These are phyloP conservation scores for Diaporthe destruens DNA, from an alignment of 2,329 filamentous ascomycete genomes.

Conservation along the genomic window DNA sequence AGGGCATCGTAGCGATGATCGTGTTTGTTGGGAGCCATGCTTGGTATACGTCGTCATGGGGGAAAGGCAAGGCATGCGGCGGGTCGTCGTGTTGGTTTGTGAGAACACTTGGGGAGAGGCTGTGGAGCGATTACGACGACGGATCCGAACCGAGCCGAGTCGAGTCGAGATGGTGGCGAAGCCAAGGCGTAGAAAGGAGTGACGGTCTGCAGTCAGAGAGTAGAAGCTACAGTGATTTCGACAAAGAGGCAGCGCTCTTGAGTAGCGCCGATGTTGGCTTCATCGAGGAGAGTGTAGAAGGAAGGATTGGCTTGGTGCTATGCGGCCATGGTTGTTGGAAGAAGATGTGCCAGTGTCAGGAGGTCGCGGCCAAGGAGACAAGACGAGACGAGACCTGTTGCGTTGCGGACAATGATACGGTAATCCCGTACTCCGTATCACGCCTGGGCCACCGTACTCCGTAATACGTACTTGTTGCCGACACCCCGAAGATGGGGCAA, in stretches of 20 bases:
- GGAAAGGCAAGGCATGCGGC: not conserved
- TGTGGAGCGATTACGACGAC: conserved; percentile 23
- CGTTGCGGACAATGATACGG: conserved; percentile 30
- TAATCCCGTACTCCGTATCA: conserved; percentile 30
- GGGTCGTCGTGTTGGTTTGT: not conserved
- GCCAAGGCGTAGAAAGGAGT: conserved; percentile 28
- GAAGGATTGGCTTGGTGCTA: conserved; percentile 23
- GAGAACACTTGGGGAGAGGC: not conserved
- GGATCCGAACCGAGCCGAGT: not conserved
- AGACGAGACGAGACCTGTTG: conserved; percentile 35
- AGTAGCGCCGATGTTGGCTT: conserved; percentile 34
- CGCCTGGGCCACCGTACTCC: conserved; percentile 1
- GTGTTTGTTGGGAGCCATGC: conserved; percentile 60
- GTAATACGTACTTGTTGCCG: conserved; percentile 13
- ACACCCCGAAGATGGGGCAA: not conserved
- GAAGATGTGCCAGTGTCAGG: conserved; percentile 21
- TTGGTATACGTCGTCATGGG: conserved; percentile 19
- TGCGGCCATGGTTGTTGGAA: conserved; percentile 28
- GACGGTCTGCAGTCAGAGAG: conserved; percentile 15
- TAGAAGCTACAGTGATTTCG: conserved; percentile 1
- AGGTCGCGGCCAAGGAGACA: conserved; percentile 27
- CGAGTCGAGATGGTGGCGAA: conserved; percentile 7
- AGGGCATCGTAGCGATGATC: conserved; percentile 71
- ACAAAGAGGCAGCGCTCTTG: conserved; percentile 40
- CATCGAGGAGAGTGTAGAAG: conserved; percentile 31